These are phyloP conservation scores for Entomophthora muscae DNA, from an alignment of 371 early-diverging fungal genomes.

Conservation along the genomic window DNA sequence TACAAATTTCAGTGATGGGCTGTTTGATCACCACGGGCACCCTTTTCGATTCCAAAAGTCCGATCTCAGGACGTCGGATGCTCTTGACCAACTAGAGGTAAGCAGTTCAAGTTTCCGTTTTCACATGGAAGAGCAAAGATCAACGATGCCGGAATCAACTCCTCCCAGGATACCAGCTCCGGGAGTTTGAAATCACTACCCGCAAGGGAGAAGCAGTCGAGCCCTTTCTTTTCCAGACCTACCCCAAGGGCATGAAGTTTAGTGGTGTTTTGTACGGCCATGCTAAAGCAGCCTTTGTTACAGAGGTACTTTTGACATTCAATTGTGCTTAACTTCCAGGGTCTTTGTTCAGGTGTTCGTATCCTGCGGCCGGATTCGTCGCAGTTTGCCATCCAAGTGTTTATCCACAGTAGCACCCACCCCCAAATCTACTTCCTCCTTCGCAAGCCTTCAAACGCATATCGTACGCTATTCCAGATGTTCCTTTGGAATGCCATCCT, in stretches of 20 bases:
- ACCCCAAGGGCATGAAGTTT: background rate
- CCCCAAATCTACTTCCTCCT: background rate
- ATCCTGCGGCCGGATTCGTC: background rate
- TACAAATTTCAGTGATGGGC: background rate
- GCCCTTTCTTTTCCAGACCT: background rate
- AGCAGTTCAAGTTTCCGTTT: background rate
- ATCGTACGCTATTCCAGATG: background rate
- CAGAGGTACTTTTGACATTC: background rate
- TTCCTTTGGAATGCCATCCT: background rate
- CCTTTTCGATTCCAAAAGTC: background rate
- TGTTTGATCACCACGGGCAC: background rate
- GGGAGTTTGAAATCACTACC: background rate
- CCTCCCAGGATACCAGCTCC: background rate
- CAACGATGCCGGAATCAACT: background rate
- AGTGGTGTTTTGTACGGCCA: background rate
- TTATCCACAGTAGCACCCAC: background rate
- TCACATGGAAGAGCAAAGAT: no score
- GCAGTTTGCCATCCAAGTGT: background rate
- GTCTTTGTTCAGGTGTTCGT: no score
- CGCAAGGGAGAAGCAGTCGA: background rate
- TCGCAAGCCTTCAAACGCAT: background rate
- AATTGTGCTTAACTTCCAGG: no score
- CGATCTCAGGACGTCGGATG: background rate
- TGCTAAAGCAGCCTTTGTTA: background rate
- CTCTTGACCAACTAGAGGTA: background rate